These are phyloP conservation scores for Globisporangium perplexum DNA, from an alignment of 352 stramenopile genomes.

Conservation along the genomic window DNA sequence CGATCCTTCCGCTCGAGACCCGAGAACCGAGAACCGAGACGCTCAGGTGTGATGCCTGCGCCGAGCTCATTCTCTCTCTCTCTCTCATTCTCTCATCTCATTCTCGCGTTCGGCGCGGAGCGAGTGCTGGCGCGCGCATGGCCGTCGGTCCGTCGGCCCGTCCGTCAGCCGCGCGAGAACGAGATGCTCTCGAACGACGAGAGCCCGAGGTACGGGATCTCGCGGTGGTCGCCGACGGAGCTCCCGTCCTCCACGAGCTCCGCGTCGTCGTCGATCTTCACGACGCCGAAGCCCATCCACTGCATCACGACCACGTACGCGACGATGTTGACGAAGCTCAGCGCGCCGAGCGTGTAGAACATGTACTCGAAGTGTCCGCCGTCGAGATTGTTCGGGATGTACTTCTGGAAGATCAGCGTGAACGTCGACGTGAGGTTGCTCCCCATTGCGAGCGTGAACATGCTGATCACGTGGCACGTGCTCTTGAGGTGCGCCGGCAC, in stretches of 20 bases:
- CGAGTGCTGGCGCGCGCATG: background rate
- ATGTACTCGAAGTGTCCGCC: constrained; percentile 87
- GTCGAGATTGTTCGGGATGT: constrained; percentile 68
- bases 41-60: no score
- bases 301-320: constrained; percentile 78
- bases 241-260: constrained; percentile 22
- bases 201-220: constrained; percentile 2
- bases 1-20: no score
- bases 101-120: no score
- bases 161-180: constrained; percentile 15
- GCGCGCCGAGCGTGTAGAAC: constrained; percentile 75
- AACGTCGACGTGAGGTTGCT: constrained; percentile 87
- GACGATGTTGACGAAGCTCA: constrained; percentile 73
- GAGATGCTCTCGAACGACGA: constrained; percentile 80
- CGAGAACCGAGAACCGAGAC: no score
- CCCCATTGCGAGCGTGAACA: constrained; percentile 87
- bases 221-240: background rate
- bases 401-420: constrained; percentile 77
- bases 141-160: no score
- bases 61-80: no score
- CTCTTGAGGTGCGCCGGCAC: constrained; percentile 85
- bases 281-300: constrained; percentile 87
- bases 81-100: no score
- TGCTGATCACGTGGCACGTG: constrained; percentile 82
- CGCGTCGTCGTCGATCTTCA: constrained; percentile 60